These are phyloP conservation scores for Porodaedalea pini DNA, from an alignment of 1,284 basidiomycete genomes.

Conservation along the genomic window DNA sequence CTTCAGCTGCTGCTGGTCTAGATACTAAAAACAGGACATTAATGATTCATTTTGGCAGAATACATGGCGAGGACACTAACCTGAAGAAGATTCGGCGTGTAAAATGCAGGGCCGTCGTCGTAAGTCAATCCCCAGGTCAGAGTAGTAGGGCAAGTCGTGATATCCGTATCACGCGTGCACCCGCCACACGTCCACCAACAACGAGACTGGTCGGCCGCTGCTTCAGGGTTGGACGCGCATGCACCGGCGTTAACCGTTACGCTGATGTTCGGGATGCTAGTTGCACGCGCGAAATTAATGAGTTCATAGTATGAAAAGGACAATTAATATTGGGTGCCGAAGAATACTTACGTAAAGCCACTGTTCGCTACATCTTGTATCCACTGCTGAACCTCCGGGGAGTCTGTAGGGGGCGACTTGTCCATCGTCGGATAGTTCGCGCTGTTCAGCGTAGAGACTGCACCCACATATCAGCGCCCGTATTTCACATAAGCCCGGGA, in stretches of 20 bases:
- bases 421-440: constrained; percentile 72
- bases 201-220: constrained; percentile 48
- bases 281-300: neutral
- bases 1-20: constrained; percentile 65
- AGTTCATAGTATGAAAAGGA: neutral
- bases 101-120: constrained; percentile 77
- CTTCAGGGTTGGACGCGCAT: constrained; percentile 59
- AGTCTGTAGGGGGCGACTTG: constrained; percentile 61
- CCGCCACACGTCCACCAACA: constrained; percentile 91
- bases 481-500: neutral
- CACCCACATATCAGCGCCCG: constrained; percentile 21
- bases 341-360: constrained; percentile 35
- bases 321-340: neutral
- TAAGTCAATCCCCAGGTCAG: constrained; percentile 71
- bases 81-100: constrained; percentile 72
- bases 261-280: constrained; percentile 47
- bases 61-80: neutral
- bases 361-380: constrained; percentile 55
- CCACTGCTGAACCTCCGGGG: constrained; percentile 70
- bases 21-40: constrained; percentile 36
- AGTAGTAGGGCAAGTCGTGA: constrained; percentile 69
- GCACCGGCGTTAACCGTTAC: constrained; percentile 49
- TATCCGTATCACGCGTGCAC: constrained; percentile 65
- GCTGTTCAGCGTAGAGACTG: constrained; percentile 25
- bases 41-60: neutral